Evolutionary conservation across 495 filamentous ascomycete species (phyloP).

Genomic region (Gamarada debralockiae): DNA sequence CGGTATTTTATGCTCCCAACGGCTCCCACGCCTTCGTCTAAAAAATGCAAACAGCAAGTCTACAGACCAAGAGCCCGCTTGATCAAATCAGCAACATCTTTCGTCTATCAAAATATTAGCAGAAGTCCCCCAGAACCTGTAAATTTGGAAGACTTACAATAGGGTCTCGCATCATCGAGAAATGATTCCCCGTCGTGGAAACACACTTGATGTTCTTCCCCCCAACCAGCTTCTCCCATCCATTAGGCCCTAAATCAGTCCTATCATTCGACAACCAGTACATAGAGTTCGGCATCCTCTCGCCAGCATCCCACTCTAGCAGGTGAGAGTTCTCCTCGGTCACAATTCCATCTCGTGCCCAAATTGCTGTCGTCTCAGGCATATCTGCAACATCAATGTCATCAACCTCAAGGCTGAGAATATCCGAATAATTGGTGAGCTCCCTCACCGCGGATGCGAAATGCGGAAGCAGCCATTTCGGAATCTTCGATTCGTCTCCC

Average conservation of each 20-base stretch:
- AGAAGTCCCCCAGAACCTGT: too few species aligned
- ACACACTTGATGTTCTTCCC: slow-evolving; percentile 47
- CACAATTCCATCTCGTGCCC: slow-evolving; percentile 78
- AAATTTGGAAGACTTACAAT: slow-evolving; percentile 5
- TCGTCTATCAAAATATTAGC: too few species aligned
- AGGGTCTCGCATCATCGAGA: slow-evolving; percentile 65
- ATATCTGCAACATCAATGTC: slow-evolving; percentile 37
- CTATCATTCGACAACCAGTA: slow-evolving; percentile 52
- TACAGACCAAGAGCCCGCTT: too few species aligned
- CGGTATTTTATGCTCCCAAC: too few species aligned
- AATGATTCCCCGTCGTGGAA: slow-evolving; percentile 68
- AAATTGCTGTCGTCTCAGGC: slow-evolving; percentile 58
- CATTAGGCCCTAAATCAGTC: slow-evolving; percentile 72
- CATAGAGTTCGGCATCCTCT: slow-evolving; percentile 46
- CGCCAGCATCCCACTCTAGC: slow-evolving; percentile 38
- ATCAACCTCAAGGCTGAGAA: slow-evolving; percentile 38
- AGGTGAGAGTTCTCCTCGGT: too few species aligned
- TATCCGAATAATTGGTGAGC: slow-evolving; percentile 57
- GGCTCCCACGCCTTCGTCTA: too few species aligned
- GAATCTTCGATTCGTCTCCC: too few species aligned
- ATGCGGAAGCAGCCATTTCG: slow-evolving; percentile 77
- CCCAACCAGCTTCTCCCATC: slow-evolving; percentile 69
- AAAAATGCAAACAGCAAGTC: too few species aligned
- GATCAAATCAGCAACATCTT: too few species aligned
- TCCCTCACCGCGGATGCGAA: slow-evolving; percentile 76